Evolutionary conservation across 2,329 filamentous ascomycete species (phyloP), one percentile per base, ranked within the genome.

Genomic region (Westerdykella ornata): DNA sequence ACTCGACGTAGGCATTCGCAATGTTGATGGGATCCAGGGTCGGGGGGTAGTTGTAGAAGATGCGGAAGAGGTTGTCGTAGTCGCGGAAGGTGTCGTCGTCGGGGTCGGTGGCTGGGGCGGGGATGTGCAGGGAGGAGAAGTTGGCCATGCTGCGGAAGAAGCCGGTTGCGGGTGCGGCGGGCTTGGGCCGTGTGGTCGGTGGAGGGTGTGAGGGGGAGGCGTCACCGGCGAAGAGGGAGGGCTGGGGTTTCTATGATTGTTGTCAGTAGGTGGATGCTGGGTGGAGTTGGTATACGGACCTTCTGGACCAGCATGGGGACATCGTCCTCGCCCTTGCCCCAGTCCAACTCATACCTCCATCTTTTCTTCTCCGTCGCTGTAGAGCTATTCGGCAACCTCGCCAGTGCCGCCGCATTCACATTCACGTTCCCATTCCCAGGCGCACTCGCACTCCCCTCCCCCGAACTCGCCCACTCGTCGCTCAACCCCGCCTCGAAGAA

Each of bases 41-140:
- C 0, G 90, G 90, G 0, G 88, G 72, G 63, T 94, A 86, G 65
- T 96, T 95, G 74, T 97, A 97, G 72, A 96, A 95, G 47, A 92
- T 84, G 55, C 89, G 85, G 64, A 97, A 94, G 16, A 97, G 76
- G 63, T 96, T 96, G 63, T 95, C 88, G 66, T 97, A 96, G 69
- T 96, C 87, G 53, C 87, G 85, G 35, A 96, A 75, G 16, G 88
- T 76, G 49, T 94, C 86, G 56, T 86, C 75, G 33, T 72, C 68
- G 14, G 72, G 72, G 40, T 87, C 79, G 43, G 82, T 76, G 35
- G 78, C 74, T 12, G 52, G 45, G 2, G 53, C 47, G n/a, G 60
- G 51, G 1, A 62, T 52, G 12, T 74, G 77, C 41, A 76, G 63
- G 37, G 73, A 74, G 49, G 70, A 82, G 48, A 95, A 77, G 63